Base-by-base conservation (phyloP, 305 asterid genomes). In the Lippia alba region DNA sequence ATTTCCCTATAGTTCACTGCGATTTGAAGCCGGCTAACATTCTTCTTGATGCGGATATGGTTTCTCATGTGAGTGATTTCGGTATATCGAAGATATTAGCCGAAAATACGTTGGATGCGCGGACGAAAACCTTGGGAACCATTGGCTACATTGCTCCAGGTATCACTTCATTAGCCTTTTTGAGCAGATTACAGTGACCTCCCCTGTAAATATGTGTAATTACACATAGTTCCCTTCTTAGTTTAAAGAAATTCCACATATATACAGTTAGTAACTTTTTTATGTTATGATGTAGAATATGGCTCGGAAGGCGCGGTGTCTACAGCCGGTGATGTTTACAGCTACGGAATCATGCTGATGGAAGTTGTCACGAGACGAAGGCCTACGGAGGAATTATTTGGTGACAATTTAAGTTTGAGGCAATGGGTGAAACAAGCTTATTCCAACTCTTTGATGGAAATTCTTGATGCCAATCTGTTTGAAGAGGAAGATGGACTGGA, bases 271-370 rank as follows among this genome's bases (percentile, higher is more conserved):
- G 9, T 36, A 8, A 36, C 41, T 36, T 46, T 46, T 14, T 40
- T 34, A 34, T 32, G 32, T 15, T 63, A 12, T 54, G 56, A 48
- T 65, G 32, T 45, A 78, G 82, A 78, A 20, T 74, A 65, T 46
- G 82, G 82, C 17, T 78, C 74, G 5, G 74, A 74, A 45, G 82
- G 82, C 36, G 45, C 56, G 66, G 77, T 78, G 12, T 77, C 78
- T 16, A 34, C 71, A n/a, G 20, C 61, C 34, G 81, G 74, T 3
- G 78, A 77, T 54, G 76, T 74, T 59, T 78, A 70, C 49, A 78
- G 79, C 44, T 78, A 64, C 10, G 82, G 79, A 12, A 66, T 78
- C 12, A 46, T 78, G 76, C n/a, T 74, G 49, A 65, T 78, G 66
- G 82, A 74, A 63, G 59, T 66, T 41, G 12, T 74, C 54, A 70